These are phyloP conservation scores for Exserohilum turcica DNA, from an alignment of 2,329 filamentous ascomycete species.

Conservation along the genomic window DNA sequence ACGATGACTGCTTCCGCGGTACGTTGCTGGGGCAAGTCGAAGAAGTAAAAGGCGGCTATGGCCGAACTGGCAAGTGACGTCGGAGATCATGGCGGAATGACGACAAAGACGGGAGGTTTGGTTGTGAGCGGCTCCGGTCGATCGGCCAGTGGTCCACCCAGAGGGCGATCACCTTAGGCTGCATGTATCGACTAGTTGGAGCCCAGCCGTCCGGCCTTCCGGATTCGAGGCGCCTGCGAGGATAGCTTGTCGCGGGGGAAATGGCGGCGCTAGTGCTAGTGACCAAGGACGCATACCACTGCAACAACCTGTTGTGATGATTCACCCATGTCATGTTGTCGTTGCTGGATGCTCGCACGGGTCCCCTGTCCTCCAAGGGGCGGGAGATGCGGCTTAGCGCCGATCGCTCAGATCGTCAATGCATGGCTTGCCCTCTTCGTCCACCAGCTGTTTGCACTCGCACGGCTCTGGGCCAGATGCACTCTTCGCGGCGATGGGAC, in stretches of 20 bases:
- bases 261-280: neutral
- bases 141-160: conserved; percentile 24
- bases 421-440: neutral
- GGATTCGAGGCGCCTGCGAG: conserved; percentile 1
- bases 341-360: conserved; percentile 13
- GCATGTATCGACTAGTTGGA: conserved; percentile 6
- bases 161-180: conserved; percentile 6
- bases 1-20: neutral
- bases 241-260: neutral
- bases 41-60: neutral
- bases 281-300: neutral
- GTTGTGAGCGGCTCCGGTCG: conserved; percentile 22
- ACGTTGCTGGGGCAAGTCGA: conserved; percentile 1
- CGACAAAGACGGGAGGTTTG: conserved; percentile 22
- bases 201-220: conserved; percentile 14
- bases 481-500: neutral
- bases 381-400: conserved; percentile 22
- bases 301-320: neutral
- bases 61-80: conserved; percentile 7
- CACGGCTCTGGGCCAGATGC: neutral
- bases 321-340: neutral
- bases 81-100: conserved; percentile 27
- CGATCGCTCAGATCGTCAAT: conserved; percentile 14
- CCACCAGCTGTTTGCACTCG: neutral
- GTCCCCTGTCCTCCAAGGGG: conserved; percentile 2